phyloP scores from a whole-genome alignment of 148 eudicot genomes.

The Simmondsia chinensis region DNA sequence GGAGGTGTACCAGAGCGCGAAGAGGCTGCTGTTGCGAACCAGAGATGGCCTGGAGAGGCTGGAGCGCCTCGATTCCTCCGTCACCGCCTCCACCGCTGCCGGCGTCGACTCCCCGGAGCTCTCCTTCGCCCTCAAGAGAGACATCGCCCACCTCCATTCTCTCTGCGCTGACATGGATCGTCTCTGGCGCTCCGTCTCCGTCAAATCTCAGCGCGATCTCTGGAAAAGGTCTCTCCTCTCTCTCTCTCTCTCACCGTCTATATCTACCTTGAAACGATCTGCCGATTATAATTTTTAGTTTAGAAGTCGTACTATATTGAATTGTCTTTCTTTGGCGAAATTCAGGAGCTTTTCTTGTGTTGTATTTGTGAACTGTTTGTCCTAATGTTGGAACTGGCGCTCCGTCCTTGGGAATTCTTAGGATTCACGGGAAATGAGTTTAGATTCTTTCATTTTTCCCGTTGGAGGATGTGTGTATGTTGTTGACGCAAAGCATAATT shows the following conservation, averaged over 20 bases:
- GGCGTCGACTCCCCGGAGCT: slow-evolving; percentile 57
- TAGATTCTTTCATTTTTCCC: too few relatives aligned
- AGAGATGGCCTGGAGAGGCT: slow-evolving; percentile 66
- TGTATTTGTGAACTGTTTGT: too few relatives aligned
- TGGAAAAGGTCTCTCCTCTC: slow-evolving; percentile 57
- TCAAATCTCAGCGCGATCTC: slow-evolving; percentile 85
- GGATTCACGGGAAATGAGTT: too few relatives aligned
- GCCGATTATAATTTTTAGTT: not conserved
- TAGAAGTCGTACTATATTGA: too few relatives aligned
- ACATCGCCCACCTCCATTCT: slow-evolving; percentile 49
- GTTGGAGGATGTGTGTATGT: too few relatives aligned
- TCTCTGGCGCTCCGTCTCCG: slow-evolving; percentile 69
- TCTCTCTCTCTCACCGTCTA: not conserved
- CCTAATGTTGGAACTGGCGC: too few relatives aligned
- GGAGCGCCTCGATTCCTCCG: slow-evolving; percentile 63
- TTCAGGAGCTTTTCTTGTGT: too few relatives aligned
- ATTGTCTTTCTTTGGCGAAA: too few relatives aligned
- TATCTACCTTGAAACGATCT: not conserved
- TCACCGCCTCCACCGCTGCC: slow-evolving; percentile 33
- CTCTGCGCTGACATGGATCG: slow-evolving; percentile 78
- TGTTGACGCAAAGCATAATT: too few relatives aligned
- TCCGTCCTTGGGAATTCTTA: too few relatives aligned
- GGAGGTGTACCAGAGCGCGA: slow-evolving; percentile 63
- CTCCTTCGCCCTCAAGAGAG: slow-evolving; percentile 40
- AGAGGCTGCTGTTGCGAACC: slow-evolving; percentile 43